Evolutionary conservation across 495 filamentous ascomycete species (phyloP).

Genomic region (Jackrogersella minutella): DNA sequence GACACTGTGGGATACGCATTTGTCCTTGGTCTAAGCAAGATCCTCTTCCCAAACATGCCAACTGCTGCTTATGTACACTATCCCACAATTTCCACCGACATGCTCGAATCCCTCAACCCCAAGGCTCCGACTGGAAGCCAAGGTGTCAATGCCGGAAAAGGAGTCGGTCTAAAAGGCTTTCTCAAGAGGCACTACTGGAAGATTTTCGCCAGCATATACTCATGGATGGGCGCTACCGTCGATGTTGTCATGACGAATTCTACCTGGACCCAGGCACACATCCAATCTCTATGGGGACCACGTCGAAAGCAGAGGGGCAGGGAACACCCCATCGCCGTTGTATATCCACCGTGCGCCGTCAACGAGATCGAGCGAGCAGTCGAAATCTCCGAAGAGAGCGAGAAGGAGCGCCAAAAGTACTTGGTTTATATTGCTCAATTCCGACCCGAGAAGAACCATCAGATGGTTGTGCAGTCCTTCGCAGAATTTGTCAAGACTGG

Average conservation of each 20-base stretch:
- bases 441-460: slow-evolving; percentile 95
- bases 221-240: slow-evolving; percentile 77
- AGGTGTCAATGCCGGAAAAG: slow-evolving; percentile 84
- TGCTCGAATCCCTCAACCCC: slow-evolving; percentile 84
- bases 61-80: slow-evolving; percentile 97
- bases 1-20: slow-evolving; percentile 99
- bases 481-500: slow-evolving; percentile 66
- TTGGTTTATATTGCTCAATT: slow-evolving; percentile 97
- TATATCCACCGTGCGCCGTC: slow-evolving; percentile 93
- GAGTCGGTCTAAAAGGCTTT: slow-evolving; percentile 69
- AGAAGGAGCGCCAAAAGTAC: slow-evolving; percentile 68
- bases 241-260: slow-evolving; percentile 98
- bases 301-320: slow-evolving; percentile 53
- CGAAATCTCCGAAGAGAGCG: slow-evolving; percentile 70
- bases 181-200: slow-evolving; percentile 85
- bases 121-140: slow-evolving; percentile 63
- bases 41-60: slow-evolving; percentile 81
- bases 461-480: slow-evolving; percentile 83
- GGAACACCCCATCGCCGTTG: slow-evolving; percentile 65
- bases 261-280: slow-evolving; percentile 89
- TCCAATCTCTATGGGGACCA: slow-evolving; percentile 79
- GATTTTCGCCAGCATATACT: slow-evolving; percentile 82
- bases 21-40: slow-evolving; percentile 79
- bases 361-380: slow-evolving; percentile 77
- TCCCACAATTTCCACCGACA: slow-evolving; percentile 97